Evolutionary conservation across 2,329 filamentous ascomycete species (phyloP).

Genomic region (Calonectria pseudoturangicola): DNA sequence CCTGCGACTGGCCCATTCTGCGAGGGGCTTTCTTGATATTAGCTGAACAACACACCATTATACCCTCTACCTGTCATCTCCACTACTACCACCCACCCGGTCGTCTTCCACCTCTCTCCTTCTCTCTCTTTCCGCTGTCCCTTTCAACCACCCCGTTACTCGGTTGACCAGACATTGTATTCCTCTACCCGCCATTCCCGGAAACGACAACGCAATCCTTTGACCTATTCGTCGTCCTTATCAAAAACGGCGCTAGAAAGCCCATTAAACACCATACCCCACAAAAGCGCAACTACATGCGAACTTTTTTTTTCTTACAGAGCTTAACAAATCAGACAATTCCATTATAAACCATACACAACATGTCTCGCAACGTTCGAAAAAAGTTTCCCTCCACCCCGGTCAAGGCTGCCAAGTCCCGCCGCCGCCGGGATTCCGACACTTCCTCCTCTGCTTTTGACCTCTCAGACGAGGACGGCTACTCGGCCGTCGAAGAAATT

Average conservation of each 20-base stretch:
- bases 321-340: conserved; percentile 27
- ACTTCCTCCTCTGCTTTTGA: conserved; percentile 74
- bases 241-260: background rate
- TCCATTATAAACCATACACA: conserved; percentile 31
- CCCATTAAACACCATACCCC: conserved; percentile 17
- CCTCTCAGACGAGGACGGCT: conserved; percentile 82
- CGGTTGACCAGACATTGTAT: background rate
- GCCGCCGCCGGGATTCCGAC: conserved; percentile 69
- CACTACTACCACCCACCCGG: conserved; percentile 14
- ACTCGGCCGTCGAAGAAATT: conserved; percentile 86
- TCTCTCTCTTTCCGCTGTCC: background rate
- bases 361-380: conserved; percentile 73
- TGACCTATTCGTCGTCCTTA: conserved; percentile 15
- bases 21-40: conserved; percentile 52
- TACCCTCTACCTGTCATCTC: conserved; percentile 28
- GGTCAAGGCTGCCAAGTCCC: conserved; percentile 63
- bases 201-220: conserved; percentile 21
- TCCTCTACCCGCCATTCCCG: conserved; percentile 3
- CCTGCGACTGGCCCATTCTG: conserved; percentile 54
- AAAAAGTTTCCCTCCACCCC: conserved; percentile 67
- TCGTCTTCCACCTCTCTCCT: conserved; percentile 2
- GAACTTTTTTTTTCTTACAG: conserved; percentile 12
- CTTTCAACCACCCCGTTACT: conserved; percentile 16
- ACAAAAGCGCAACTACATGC: background rate
- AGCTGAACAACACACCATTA: conserved; percentile 28